Evolutionary conservation across 805 yeast genomes (phyloP).

Genomic region (Saccharomycopsis fodiens): DNA sequence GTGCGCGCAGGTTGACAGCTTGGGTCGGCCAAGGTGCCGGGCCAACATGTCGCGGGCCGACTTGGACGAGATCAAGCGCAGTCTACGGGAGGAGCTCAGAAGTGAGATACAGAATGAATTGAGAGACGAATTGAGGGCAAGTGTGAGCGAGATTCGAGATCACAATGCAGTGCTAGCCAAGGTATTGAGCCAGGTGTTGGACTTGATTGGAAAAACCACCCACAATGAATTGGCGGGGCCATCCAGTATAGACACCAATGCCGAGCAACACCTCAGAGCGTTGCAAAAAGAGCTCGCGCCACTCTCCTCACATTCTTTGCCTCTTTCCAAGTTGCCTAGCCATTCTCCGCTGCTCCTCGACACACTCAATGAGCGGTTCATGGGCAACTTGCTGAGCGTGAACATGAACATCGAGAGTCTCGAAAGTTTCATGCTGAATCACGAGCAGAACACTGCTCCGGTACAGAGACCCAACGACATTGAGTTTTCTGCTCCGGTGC

Average conservation of each 20-base stretch:
- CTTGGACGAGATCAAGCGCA: too few relatives aligned
- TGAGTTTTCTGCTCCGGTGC: not conserved
- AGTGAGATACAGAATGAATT: too few relatives aligned
- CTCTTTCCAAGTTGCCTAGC: not conserved
- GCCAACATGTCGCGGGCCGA: too few relatives aligned
- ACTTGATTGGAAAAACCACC: too few relatives aligned
- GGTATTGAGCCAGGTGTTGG: not conserved
- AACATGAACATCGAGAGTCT: slow-evolving; percentile 15
- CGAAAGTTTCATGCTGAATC: slow-evolving; percentile 7
- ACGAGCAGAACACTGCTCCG: too few relatives aligned
- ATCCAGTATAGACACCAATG: not conserved
- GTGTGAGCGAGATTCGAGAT: not conserved
- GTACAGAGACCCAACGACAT: not conserved
- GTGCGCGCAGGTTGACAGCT: too few relatives aligned
- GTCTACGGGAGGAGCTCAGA: too few relatives aligned
- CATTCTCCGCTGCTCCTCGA: not conserved
- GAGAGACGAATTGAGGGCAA: not conserved
- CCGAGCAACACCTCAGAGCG: not conserved
- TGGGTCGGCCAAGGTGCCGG: too few relatives aligned
- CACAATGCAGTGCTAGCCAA: not conserved
- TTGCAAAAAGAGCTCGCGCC: not conserved
- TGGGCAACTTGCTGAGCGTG: slow-evolving; percentile 9
- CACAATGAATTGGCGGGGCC: not conserved
- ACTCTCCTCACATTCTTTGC: not conserved
- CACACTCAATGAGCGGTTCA: slow-evolving; percentile 12